Evolutionary conservation across 257 asterid genomes (phyloP).

Genomic region (Forsythia suspensa): DNA sequence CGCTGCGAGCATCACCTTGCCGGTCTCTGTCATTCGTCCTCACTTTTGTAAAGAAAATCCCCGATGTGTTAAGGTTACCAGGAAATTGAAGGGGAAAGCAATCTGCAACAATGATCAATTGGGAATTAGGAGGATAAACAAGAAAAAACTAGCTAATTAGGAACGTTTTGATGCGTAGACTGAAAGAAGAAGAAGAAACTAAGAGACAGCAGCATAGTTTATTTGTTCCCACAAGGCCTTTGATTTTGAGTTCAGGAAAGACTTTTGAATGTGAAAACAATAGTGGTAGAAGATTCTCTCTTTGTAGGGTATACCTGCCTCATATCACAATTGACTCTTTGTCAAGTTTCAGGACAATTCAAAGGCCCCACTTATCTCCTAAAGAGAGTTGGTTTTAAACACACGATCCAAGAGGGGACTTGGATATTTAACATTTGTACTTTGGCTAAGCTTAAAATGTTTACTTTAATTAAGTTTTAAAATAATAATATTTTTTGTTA

Average conservation of each 20-base stretch:
- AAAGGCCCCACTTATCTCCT: neutral
- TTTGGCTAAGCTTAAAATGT: too few species aligned
- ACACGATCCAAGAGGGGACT: neutral
- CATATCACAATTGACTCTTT: neutral
- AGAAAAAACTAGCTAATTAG: neutral
- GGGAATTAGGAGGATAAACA: neutral
- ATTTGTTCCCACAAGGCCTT: too few species aligned
- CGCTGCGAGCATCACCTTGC: neutral
- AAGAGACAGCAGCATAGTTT: too few species aligned
- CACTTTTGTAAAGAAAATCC: neutral
- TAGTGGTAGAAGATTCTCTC: too few species aligned
- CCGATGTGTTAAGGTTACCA: neutral
- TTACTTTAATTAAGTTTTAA: too few species aligned
- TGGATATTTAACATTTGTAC: too few species aligned
- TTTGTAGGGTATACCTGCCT: too few species aligned
- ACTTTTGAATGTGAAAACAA: neutral
- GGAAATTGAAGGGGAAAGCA: neutral
- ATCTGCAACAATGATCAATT: neutral
- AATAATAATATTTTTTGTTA: too few species aligned
- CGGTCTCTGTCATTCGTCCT: too few species aligned
- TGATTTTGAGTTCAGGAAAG: neutral
- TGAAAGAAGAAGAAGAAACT: too few species aligned
- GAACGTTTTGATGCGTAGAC: too few species aligned
- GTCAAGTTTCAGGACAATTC: neutral
- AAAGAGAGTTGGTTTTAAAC: neutral